A percentile compares a stretch with the other conserved stretches of the same genome.
Conservation (phyloP, 257 asterid genomes). For the Linderniella brevidens region DNA sequence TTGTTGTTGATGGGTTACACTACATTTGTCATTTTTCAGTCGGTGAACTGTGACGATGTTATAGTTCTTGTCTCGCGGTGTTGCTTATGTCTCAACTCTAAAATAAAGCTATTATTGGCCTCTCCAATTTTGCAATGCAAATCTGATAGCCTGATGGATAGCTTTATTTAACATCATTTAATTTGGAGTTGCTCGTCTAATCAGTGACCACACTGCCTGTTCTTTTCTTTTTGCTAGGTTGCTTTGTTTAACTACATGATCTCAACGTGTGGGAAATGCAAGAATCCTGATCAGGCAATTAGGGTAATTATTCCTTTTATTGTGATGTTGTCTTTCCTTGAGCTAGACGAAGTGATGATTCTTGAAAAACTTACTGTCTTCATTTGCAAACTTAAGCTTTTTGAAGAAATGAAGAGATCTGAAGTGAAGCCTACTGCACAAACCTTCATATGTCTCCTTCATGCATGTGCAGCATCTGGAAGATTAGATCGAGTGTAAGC, state of each 20-base stretch:
- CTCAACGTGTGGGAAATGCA: conserved; percentile 88
- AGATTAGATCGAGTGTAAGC: neutral
- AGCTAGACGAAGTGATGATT: conserved; percentile 1
- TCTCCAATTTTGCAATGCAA: too few relatives aligned
- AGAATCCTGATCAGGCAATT: conserved; percentile 67
- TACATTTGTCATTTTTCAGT: neutral
- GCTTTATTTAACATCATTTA: too few relatives aligned
- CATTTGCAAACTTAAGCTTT: conserved; percentile 31
- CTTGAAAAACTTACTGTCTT: conserved; percentile 3
- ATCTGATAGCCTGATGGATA: too few relatives aligned
- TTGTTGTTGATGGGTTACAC: neutral
- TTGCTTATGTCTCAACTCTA: too few relatives aligned
- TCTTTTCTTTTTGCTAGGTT: conserved; percentile 30
- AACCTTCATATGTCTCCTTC: conserved; percentile 77
- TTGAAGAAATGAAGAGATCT: conserved; percentile 79
- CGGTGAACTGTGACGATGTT: neutral
- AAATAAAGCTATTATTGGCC: too few relatives aligned
- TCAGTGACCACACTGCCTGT: too few relatives aligned
- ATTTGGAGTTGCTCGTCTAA: too few relatives aligned
- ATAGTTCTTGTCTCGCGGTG: neutral
- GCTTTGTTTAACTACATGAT: conserved; percentile 70
- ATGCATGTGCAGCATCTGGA: conserved; percentile 49
- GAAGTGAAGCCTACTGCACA: conserved; percentile 90
- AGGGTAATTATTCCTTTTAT: conserved; percentile 27
- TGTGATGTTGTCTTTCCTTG: conserved; percentile 1